Evolutionary conservation across 2,329 filamentous ascomycete species (phyloP), one percentile per base, ranked within the genome.

Genomic region (Pestalotiopsis sp.): DNA sequence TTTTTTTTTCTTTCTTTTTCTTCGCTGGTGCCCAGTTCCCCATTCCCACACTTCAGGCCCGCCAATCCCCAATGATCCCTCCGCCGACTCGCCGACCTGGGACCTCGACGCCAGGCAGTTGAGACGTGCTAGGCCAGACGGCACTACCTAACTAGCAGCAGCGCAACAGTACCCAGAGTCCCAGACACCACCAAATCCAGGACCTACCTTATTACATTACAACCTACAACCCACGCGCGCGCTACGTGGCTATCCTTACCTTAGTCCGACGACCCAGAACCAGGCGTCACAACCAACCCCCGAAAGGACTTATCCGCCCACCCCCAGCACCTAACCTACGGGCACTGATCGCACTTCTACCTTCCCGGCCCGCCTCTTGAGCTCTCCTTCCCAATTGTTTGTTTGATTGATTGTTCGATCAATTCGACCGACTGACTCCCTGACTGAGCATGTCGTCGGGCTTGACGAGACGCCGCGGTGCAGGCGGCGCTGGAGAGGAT

Each of bases 401-500:
- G 17, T 13, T 65, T 56, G 62, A 45, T 56, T 56, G 40, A 25
- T 38, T 63, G 38, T 40, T n/a, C 31, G 60, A 45, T 63, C 60
- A 7, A 38, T 58, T 40, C 41, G 23, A 66, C 40, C 17, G 62
- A 62, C 31, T 61, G n/a, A 31, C 23, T 31, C 45, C 45, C 20
- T 52, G 45, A 52, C 20, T 20, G 31, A 69, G 25, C 71, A 83
- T 83, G 81, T 83, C 81, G 70, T 82, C 82, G 66, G 82, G 81
- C 73, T 74, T 84, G 73, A 78, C 76, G 71, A 75, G 76, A 76
- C 76, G 76, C 61, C 76, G 91, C 78, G 88, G 90, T 83, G 91
- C 88, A 79, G 89, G 84, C 76, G 89, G 86, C 76, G 85, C 82
- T 70, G 80, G 82, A 64, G 87, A 87, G 68, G 87, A 91, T 71